Conservation (phyloP, 208 protist species). For the Tritrichomonas foetus region DNA sequence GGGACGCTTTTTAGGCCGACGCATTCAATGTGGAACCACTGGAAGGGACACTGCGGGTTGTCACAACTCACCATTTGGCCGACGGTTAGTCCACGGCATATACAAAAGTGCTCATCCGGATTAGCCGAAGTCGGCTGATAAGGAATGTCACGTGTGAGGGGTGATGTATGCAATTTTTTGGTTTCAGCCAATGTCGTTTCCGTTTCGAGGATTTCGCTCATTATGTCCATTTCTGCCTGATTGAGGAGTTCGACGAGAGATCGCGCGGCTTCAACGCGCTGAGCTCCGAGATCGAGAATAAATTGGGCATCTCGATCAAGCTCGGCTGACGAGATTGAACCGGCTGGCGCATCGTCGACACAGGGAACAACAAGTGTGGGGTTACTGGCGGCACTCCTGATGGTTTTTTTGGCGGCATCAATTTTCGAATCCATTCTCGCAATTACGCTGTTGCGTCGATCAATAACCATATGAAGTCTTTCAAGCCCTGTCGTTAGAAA, state of each 20-base stretch:
- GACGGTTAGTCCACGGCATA: not conserved
- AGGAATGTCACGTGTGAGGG: not conserved
- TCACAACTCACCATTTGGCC: constrained; percentile 30
- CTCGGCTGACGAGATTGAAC: not conserved
- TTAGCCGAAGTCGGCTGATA: not conserved
- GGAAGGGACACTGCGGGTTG: not conserved
- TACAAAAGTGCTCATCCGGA: not conserved
- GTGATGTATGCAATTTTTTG: not conserved
- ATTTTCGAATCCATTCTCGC: not conserved
- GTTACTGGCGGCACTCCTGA: not conserved
- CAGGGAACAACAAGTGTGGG: not conserved
- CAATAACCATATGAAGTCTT: not conserved
- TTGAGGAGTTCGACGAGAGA: not conserved
- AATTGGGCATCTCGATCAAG: not conserved
- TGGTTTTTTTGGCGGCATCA: not conserved
- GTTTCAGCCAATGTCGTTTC: not conserved
- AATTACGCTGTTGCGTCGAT: not conserved
- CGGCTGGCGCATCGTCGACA: not conserved
- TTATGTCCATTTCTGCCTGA: not conserved
- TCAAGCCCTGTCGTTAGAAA: not conserved
- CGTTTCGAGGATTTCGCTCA: not conserved
- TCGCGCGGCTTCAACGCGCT: constrained; percentile 18
- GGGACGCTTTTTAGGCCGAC: not conserved
- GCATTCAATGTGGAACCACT: constrained; percentile 31
- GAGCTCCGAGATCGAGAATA: not conserved